Base-by-base conservation (phyloP, 2,329 filamentous ascomycete species). In the Fusarium chuoi region DNA sequence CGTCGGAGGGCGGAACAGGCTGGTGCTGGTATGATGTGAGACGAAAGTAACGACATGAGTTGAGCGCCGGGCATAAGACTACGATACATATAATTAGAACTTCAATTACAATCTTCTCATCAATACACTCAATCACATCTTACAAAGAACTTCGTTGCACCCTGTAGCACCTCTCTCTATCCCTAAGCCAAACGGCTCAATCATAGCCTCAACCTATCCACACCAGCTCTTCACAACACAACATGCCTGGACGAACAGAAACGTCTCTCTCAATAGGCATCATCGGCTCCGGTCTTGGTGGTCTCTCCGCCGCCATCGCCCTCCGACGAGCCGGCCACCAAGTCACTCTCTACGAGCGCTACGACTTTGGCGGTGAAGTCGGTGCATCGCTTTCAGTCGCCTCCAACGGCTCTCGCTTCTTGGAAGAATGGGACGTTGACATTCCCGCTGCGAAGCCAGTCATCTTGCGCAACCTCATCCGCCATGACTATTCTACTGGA, bases 331-430 rank as follows among this genome's bases (percentile, higher is more conserved):
- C 86, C 49, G 88, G 88, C 5, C 88, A 89, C 70, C 70, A 81
- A 15, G 86, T 89, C 38, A 63, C 65, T 5, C 63, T 73, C 7
- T 91, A 91, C 74, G 90, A 90, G 76, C 86, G 87, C 36, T 83
- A 85, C 39, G 88, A 92, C 79, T 92, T 88, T 69, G 89, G 86
- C 3, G 89, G 89, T 17, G 90, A 92, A 78, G 89, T 90, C 2
- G 90, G 90, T 14, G 89, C 89, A 3, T 90, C 89, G 6, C 84
- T 91, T 6, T 89, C 86, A 5, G 91, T 89, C 68, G 90, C 90
- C 6, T 89, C 90, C 5, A 92, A 92, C 57, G 90, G 89, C 3
- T 89, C 89, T 4, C 84, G 87, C 39, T 92, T 89, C 89, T 80
- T 92, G 8, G 85, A 90, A 64, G 87, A 90, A 77, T 92, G 90